Conservation (phyloP, 2,329 filamentous ascomycete species). For the Fusarium equiseti region DNA sequence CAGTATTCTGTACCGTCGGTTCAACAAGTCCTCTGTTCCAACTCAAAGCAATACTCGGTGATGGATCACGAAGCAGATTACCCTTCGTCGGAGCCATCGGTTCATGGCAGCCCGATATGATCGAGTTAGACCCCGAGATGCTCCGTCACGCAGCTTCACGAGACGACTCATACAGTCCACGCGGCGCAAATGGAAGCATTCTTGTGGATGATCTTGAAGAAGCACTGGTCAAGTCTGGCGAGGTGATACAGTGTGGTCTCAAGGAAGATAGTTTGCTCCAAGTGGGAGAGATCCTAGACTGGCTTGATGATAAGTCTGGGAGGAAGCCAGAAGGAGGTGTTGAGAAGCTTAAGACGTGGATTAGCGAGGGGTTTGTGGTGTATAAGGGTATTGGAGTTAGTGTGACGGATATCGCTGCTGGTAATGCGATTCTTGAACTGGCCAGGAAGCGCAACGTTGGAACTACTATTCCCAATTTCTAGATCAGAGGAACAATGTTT, state of each 20-base stretch:
- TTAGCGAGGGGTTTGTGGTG: slow-evolving; percentile 45
- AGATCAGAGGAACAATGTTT: neutral
- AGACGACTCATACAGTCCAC: slow-evolving; percentile 7
- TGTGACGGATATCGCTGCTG: slow-evolving; percentile 52
- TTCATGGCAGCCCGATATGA: slow-evolving; percentile 71
- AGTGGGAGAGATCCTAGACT: slow-evolving; percentile 60
- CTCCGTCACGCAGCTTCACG: slow-evolving; percentile 50
- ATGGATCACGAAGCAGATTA: slow-evolving; percentile 1
- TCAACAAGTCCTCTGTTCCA: slow-evolving; percentile 35
- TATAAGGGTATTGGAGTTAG: slow-evolving; percentile 48
- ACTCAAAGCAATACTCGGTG: slow-evolving; percentile 4
- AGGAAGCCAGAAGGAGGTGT: neutral
- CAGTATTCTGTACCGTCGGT: slow-evolving; percentile 38
- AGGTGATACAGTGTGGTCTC: slow-evolving; percentile 73
- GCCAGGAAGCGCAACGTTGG: slow-evolving; percentile 37
- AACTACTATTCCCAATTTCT: slow-evolving; percentile 22
- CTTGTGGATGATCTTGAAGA: slow-evolving; percentile 69
- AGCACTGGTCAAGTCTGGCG: slow-evolving; percentile 73
- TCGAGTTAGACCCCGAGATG: slow-evolving; percentile 74
- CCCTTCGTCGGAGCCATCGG: slow-evolving; percentile 63
- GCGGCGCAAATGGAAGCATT: slow-evolving; percentile 41
- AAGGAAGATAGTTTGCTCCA: slow-evolving; percentile 70
- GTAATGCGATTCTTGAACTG: slow-evolving; percentile 46
- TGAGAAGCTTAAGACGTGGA: slow-evolving; percentile 16
- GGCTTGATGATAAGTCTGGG: neutral